Base-by-base conservation (phyloP, 225 moss, liverwort and hornwort genomes). In the Sphagnum contortum region DNA sequence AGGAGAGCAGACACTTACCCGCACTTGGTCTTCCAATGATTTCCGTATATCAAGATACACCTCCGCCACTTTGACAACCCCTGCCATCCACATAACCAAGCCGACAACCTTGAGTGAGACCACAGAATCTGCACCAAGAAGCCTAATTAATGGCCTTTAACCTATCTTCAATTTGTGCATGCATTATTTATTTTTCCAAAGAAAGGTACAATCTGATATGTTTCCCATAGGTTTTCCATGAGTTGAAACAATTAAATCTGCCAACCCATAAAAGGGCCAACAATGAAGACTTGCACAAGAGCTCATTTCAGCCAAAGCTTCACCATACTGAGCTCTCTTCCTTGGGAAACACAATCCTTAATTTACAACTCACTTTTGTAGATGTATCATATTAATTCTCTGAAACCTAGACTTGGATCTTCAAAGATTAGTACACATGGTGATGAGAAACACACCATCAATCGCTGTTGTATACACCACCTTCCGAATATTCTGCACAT, bases 21-120 rank as follows among this genome's bases (percentile, higher is more conserved):
- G 87, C 71, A 98, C 91, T 88, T 98, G 98, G 60, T 93, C 93
- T 84, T 98, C 98, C 63, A 98, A 55, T 64, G 91, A 87, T 71
- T 77, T 98, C 68, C 98, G 85, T 50, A 81, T 79, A 68, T 98
- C 89, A 52, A 91, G 5, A 62, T 98, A 98, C 65, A 84, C 77
- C 46, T 93, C 91, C 45, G 87, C 78, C 59, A 75, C 91, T 71
- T 71, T 83, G 9, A 82, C 49, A 61, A 74, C 81, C 75, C 81
- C 96, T 94, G 74, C 45, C 67, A 50, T 61, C 58, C 71, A 64
- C 61, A 71, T 57, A 61, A 64, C 45, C 11, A 11, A 5, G 50
- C 3, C 61, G 10, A 52, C 12, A 12, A 48, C 12, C 54, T 48
- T 48, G 47, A 57, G 8, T 1, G 1, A 0, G 29, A 29, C 29